These are phyloP conservation scores for Spongiforma sp. DNA, from an alignment of 1,284 basidiomycete species.

Conservation along the genomic window DNA sequence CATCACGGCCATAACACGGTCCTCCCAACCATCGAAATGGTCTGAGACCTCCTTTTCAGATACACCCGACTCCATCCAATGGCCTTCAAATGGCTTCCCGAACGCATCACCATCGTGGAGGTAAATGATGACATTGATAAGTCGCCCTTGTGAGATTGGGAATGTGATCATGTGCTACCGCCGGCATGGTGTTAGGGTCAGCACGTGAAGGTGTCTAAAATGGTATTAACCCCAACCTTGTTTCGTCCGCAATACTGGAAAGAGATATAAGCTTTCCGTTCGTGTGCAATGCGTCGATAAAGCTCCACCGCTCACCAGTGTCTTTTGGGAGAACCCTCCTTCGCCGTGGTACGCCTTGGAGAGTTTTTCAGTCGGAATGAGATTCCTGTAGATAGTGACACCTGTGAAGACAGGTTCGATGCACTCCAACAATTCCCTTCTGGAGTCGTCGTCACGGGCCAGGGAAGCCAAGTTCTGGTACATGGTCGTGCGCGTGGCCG, in stretches of 20 bases:
- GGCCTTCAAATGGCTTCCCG: slow-evolving; percentile 40
- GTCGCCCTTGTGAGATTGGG: slow-evolving; percentile 46
- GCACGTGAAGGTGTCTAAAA: not conserved
- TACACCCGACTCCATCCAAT: slow-evolving; percentile 42
- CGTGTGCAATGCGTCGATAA: not conserved
- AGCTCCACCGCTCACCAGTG: slow-evolving; percentile 36
- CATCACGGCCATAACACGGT: slow-evolving; percentile 44
- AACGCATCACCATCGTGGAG: slow-evolving; percentile 39
- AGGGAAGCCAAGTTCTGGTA: slow-evolving; percentile 17
- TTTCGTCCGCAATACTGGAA: slow-evolving; percentile 50
- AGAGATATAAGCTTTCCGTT: not conserved
- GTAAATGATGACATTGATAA: slow-evolving; percentile 51
- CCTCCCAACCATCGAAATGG: slow-evolving; percentile 47
- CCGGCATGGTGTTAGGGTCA: not conserved
- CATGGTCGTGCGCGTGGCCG: slow-evolving; percentile 27
- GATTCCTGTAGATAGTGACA: slow-evolving; percentile 21
- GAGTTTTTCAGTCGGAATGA: slow-evolving; percentile 18
- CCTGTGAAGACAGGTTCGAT: slow-evolving; percentile 30
- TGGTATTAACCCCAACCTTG: slow-evolving; percentile 39
- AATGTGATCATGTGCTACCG: slow-evolving; percentile 46
- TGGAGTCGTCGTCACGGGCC: slow-evolving; percentile 2
- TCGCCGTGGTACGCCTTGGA: slow-evolving; percentile 38
- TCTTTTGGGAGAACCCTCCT: slow-evolving; percentile 38
- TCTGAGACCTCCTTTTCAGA: slow-evolving; percentile 36
- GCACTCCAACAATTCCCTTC: slow-evolving; percentile 12